Conservation (phyloP, 352 stramenopile species). For the Blastocystis sp. region DNA sequence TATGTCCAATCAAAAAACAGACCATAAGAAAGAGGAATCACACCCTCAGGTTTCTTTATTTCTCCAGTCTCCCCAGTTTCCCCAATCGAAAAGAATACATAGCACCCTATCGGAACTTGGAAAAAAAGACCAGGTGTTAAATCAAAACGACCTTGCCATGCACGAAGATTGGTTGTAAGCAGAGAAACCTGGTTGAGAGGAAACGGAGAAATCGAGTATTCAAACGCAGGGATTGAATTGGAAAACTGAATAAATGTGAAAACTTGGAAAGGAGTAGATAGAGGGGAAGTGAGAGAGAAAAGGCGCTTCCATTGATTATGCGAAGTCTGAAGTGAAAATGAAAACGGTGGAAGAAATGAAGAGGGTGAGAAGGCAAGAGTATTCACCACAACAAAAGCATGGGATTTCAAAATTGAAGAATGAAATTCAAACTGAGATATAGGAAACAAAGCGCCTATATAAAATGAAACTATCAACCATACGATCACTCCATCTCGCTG, state of each 20-base stretch:
- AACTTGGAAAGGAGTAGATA: background rate
- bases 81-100: background rate
- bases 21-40: background rate
- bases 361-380: background rate
- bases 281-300: background rate
- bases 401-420: background rate
- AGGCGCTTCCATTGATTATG: background rate
- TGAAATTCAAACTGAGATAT: background rate
- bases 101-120: background rate
- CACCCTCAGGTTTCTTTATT: background rate
- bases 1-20: slow-evolving; percentile 16
- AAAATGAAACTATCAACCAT: background rate
- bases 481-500: background rate
- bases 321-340: background rate
- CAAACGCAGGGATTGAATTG: background rate
- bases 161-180: background rate
- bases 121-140: slow-evolving; percentile 33
- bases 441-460: background rate
- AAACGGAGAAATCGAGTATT: background rate
- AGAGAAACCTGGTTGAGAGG: background rate
- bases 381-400: background rate
- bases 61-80: background rate
- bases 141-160: background rate
- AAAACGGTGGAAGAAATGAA: background rate
- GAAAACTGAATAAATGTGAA: background rate